Evolutionary conservation across 768 basidiomycete species (phyloP).

Genomic region (Mrakia frigida): DNA sequence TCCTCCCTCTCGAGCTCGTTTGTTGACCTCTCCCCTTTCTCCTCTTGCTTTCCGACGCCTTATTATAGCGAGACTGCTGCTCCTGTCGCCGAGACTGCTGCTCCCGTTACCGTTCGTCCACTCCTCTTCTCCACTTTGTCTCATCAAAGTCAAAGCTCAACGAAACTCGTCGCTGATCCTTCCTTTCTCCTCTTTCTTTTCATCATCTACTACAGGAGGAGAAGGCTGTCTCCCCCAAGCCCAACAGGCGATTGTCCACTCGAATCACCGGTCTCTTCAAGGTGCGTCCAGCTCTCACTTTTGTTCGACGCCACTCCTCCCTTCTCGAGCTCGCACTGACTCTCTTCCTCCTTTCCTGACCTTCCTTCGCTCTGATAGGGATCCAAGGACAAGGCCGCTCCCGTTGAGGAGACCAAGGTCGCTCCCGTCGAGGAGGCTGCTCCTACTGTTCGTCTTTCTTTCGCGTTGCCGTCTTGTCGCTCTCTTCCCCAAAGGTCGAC

Average conservation of each 20-base stretch:
- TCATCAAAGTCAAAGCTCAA: neutral
- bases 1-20: neutral
- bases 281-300: neutral
- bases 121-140: neutral
- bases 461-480: neutral
- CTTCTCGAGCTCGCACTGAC: neutral
- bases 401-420: neutral
- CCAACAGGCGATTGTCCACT: conserved; percentile 19
- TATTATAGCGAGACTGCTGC: neutral
- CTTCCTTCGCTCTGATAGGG: neutral
- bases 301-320: neutral
- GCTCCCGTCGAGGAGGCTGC: conserved; percentile 4
- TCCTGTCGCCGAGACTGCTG: conserved; percentile 3
- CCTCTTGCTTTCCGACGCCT: neutral
- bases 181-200: neutral
- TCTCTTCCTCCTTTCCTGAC: neutral
- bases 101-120: neutral
- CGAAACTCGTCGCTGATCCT: neutral
- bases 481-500: neutral
- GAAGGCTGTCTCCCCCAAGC: conserved; percentile 29
- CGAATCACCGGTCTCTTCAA: conserved; percentile 31
- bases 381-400: conserved; percentile 24
- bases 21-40: neutral
- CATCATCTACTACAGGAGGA: conserved; percentile 8
- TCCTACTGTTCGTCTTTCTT: neutral